phyloP scores from a whole-genome alignment of 1,284 basidiomycete species.

The Leucoagaricus sp. region DNA sequence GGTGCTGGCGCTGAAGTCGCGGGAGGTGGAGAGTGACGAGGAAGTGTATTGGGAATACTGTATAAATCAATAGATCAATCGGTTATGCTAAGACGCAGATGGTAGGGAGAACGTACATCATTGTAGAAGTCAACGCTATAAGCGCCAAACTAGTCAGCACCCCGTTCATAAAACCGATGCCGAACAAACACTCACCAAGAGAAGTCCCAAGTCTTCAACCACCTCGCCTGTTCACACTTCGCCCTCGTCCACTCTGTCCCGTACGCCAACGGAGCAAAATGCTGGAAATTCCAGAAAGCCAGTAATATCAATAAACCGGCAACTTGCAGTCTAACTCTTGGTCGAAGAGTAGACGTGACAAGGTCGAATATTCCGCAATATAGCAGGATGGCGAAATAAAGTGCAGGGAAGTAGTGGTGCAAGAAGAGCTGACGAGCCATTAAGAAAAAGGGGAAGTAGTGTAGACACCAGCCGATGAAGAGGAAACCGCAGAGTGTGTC shows the following conservation, averaged over 20 bases:
- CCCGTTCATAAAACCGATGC: neutral
- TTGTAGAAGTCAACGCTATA: slow-evolving; percentile 65
- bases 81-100: neutral
- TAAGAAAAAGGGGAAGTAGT: slow-evolving; percentile 96
- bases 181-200: slow-evolving; percentile 62
- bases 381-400: slow-evolving; percentile 92
- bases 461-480: slow-evolving; percentile 90
- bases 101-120: slow-evolving; percentile 46
- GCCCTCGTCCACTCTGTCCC: slow-evolving; percentile 85
- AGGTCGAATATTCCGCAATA: slow-evolving; percentile 85
- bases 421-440: slow-evolving; percentile 97
- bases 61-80: slow-evolving; percentile 7
- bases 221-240: slow-evolving; percentile 78
- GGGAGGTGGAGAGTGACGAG: slow-evolving; percentile 38
- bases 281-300: slow-evolving; percentile 77
- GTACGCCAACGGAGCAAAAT: slow-evolving; percentile 86
- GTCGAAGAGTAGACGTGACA: slow-evolving; percentile 76
- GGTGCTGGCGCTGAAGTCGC: slow-evolving; percentile 36
- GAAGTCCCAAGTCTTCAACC: slow-evolving; percentile 96
- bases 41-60: slow-evolving; percentile 58
- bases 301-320: slow-evolving; percentile 73
- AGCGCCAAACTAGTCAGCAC: slow-evolving; percentile 3
- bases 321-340: slow-evolving; percentile 78
- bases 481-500: slow-evolving; percentile 91
- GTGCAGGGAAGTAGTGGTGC: slow-evolving; percentile 95